A percentile compares a stretch with the other conserved stretches of the same genome.
Evolutionary conservation across 129 eudicot genomes (phyloP).

Genomic region (Rutidosis leptorrhynchoides): DNA sequence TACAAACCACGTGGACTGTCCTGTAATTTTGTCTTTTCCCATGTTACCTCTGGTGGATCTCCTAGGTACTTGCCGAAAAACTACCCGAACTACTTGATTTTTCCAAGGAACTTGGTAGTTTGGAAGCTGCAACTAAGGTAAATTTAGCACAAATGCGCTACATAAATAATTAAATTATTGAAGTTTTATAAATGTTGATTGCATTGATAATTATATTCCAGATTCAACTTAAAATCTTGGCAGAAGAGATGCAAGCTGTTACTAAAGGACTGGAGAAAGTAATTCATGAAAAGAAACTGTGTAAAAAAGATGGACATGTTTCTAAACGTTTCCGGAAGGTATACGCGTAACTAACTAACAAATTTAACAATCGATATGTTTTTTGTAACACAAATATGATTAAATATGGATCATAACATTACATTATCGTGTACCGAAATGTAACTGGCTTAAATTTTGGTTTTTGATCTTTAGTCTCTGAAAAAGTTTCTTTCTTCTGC

Average conservation of each 20-base stretch:
- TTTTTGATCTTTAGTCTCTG: slow-evolving; percentile 49
- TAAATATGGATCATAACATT: not conserved
- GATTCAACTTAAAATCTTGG: slow-evolving; percentile 72
- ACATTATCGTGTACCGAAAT: too few species aligned
- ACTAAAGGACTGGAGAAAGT: slow-evolving; percentile 84
- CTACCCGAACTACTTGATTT: slow-evolving; percentile 93
- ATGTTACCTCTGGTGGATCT: slow-evolving; percentile 19
- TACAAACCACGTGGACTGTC: too few species aligned
- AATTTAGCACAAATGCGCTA: slow-evolving; percentile 9
- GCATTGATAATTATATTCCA: slow-evolving; percentile 26
- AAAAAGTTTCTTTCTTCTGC: slow-evolving; percentile 76
- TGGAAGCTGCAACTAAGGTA: slow-evolving; percentile 93
- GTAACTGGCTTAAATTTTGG: not conserved
- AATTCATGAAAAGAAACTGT: slow-evolving; percentile 66
- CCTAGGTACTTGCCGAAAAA: slow-evolving; percentile 78
- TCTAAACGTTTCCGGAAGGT: slow-evolving; percentile 72
- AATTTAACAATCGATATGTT: not conserved
- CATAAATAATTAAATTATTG: not conserved
- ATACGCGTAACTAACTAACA: not conserved
- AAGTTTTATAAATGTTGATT: slow-evolving; percentile 12
- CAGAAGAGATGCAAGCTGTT: slow-evolving; percentile 86
- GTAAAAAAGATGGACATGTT: slow-evolving; percentile 80
- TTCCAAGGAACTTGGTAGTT: slow-evolving; percentile 72
- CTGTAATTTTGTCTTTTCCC: too few species aligned
- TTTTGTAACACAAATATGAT: not conserved